phyloP scores from a whole-genome alignment of 768 basidiomycete species.

The Cystobasidium onofrii region DNA sequence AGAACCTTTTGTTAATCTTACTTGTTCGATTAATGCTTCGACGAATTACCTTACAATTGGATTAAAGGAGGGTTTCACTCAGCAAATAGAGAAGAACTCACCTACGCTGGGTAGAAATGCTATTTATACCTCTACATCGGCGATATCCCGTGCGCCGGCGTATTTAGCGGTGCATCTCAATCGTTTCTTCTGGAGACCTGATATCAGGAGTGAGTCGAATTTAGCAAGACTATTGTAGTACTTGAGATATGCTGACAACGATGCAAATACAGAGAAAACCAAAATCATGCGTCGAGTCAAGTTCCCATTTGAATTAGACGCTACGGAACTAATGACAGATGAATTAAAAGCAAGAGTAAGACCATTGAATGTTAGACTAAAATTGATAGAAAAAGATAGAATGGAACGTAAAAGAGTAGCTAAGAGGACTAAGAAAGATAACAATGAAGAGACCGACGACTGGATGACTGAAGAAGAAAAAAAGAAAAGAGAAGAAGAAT shows the following conservation, averaged over 20 bases:
- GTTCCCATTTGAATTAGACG: constrained; percentile 82
- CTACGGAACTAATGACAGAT: constrained; percentile 68
- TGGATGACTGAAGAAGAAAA: constrained; percentile 49
- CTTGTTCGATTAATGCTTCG: constrained; percentile 76
- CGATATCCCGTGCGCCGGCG: constrained; percentile 70
- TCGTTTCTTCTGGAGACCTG: constrained; percentile 86
- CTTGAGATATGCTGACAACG: constrained; percentile 23
- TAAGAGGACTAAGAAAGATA: constrained; percentile 51
- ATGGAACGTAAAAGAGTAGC: constrained; percentile 71
- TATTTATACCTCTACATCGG: constrained; percentile 67
- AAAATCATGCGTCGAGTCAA: constrained; percentile 89
- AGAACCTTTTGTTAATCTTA: constrained; percentile 77
- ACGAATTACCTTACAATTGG: constrained; percentile 87
- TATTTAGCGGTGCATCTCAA: constrained; percentile 83
- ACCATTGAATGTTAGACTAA: constrained; percentile 63
- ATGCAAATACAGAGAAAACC: constrained; percentile 55
- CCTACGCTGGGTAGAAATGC: constrained; percentile 71
- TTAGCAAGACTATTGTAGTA: background rate
- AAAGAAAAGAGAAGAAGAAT: constrained; percentile 59
- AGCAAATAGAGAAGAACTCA: constrained; percentile 76
- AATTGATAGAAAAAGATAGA: constrained; percentile 75
- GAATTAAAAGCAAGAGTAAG: constrained; percentile 65
- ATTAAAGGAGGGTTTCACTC: constrained; percentile 58
- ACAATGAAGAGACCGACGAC: constrained; percentile 33
- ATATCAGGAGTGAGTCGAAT: constrained; percentile 56